A percentile compares a stretch with the other conserved stretches of the same genome.
These are phyloP conservation scores for Cercospora berteroae DNA, from an alignment of 2,329 filamentous ascomycete species.

Conservation along the genomic window DNA sequence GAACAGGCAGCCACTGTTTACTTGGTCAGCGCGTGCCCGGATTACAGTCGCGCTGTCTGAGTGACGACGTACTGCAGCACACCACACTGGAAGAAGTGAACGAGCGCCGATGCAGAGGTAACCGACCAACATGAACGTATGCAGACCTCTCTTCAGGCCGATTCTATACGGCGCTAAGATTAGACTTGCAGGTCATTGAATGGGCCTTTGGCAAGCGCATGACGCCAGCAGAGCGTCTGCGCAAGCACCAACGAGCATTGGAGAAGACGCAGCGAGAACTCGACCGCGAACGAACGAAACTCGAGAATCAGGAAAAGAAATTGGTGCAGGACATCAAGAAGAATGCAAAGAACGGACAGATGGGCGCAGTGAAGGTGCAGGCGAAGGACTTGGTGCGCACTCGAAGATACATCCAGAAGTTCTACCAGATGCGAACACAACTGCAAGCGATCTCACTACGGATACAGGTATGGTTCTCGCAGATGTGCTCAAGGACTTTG, in stretches of 20 bases:
- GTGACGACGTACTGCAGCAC: background rate
- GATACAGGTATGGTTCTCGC: conserved; percentile 68
- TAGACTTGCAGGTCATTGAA: conserved; percentile 72
- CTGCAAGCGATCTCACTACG: conserved; percentile 92
- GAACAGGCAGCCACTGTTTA: background rate
- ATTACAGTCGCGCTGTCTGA: background rate
- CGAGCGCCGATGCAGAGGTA: background rate
- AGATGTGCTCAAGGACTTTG: background rate
- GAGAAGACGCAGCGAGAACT: conserved; percentile 97
- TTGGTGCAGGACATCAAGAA: conserved; percentile 95
- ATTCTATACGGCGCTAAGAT: background rate
- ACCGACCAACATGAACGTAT: conserved; percentile 56
- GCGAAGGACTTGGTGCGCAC: conserved; percentile 95
- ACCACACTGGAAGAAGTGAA: background rate
- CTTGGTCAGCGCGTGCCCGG: background rate
- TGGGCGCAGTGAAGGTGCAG: conserved; percentile 98
- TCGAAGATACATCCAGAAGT: conserved; percentile 94
- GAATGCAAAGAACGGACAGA: conserved; percentile 95
- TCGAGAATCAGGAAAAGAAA: conserved; percentile 99
- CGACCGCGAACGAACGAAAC: conserved; percentile 88
- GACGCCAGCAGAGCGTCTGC: conserved; percentile 87
- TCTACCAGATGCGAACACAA: conserved; percentile 97
- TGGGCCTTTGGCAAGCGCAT: conserved; percentile 99
- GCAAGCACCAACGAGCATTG: conserved; percentile 92
- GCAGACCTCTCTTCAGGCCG: conserved; percentile 22